Evolutionary conservation across 345 rosid genomes (phyloP), one percentile per base, ranked within the genome.

Genomic region (Euphorbia tirucalli): DNA sequence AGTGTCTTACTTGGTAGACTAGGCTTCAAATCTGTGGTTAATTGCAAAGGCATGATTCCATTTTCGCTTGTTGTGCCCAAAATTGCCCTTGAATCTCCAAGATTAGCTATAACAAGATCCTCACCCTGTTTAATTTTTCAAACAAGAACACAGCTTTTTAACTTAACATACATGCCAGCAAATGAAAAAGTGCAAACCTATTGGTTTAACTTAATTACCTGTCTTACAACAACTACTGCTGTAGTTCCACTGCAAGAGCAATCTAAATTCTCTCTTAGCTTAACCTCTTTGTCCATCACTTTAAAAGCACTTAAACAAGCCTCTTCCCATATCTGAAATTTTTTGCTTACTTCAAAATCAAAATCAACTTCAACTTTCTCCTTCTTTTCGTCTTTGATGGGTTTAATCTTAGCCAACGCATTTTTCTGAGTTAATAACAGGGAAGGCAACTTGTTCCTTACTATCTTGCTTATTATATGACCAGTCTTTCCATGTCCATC

Each of bases 401-500:
- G 19, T n/a, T 31, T 58, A 0, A 30, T 61, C 30, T 59, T 77
- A 37, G 78, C 66, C 11, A 81, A 65, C 28, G 84, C 78, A 62
- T 78, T 85, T 82, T 68, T 90, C 15, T 84, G 90, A 76, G 67
- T 72, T 19, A 91, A 78, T 52, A 93, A 22, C 22, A 87, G 83
- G 2, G 85, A 74, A 43, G 97, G 88, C 80, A 90, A 79, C 28
- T 82, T 81, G 43, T 88, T 83, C 64, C 90, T 85, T 30, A 88
- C 96, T 43, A 75, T 77, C 77, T 83, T 88, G 86, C 97, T 90
- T 66, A 90, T 86, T 0, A 77, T 19, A 15, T 90, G 90, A 66
- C 98, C 98, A 55, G 77, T 87, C 69, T 79, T 82, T 80, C 98
- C 98, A 78, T 93, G 97, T 19, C 98, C 98, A 71, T 93, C 98